Base-by-base conservation (phyloP, 805 yeast genomes). In the Ogataea siamensis region DNA sequence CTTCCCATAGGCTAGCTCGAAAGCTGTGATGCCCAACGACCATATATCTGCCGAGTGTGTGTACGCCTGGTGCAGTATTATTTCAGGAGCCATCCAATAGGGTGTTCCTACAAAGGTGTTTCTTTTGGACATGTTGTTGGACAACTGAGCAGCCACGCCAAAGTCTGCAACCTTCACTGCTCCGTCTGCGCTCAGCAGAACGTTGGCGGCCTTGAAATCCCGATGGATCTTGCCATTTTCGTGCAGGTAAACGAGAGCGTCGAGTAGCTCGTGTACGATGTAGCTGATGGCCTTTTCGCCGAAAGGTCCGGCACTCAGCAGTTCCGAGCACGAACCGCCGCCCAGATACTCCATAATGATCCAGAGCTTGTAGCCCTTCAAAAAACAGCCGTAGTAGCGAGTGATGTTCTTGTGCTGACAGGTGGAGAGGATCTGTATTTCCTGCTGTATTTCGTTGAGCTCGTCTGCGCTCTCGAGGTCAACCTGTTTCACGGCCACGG, bases 201-300 rank as follows among this genome's bases (percentile, higher is more conserved):
- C 77, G 58, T 91, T 91, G 0, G 96, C 98, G 2, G 97, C 95
- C 57, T 89, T 91, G 37, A 91, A 85, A 59, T 91, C 98, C 43
- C 98, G 66, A 57, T 91, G 99, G 28, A 91, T 89, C 52, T 84
- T 82, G 7, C 87, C 87, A 43, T 71, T 79, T 4, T 62, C 60
- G 53, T 83, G 96, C 56, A 84, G 60, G 58, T 84, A 84, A 5
- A 66, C 66, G 27, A 84, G 64, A 0, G 87, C 94, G 7, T 66
- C 46, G 15, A 85, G 60, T 5, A 84, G 65, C 36, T 80, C 80
- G 19, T 66, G 59, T 42, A 80, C 62, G 0, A 84, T 68, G 15
- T 68, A 54, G 40, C 79, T 76, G 19, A 84, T 73, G 2, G 62
- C 64, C 19, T 67, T 68, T 54, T 82, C 86, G 9, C 66, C 60